Base-by-base conservation (phyloP, 169 alveolate species). In the Hepatocystis sp. region DNA sequence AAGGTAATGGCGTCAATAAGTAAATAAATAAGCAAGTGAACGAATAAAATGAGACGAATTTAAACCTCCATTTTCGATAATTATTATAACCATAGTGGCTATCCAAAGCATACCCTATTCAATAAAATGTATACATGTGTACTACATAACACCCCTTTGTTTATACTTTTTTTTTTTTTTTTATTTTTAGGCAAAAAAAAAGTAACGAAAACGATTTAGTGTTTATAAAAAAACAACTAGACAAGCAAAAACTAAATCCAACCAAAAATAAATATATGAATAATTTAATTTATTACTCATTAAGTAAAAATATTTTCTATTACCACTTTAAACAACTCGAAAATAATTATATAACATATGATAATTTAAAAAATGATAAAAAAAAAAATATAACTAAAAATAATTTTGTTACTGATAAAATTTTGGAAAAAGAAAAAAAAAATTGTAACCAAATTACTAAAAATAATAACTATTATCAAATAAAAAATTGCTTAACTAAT, bases 1-100 rank as follows among this genome's bases (percentile, higher is more conserved):
- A 60, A 67, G 60, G 85, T 67, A 65, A 21, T 5, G n/a, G n/a
- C n/a, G n/a, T n/a, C n/a, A n/a, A n/a, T n/a, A 61, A 36, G 40
- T 21, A 36, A 23, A 39, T 39, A 36, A 61, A 21, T 10, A 17
- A 13, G 17, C 27, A 56, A 56, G 15, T 30, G 40, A 32, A 34
- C 10, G 19, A 2, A 52, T 23, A 21, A 17, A 23, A 1, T 21
- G 2, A 21, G 17, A 10, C 3, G 1, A 4, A 2, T 2, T n/a
- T 0, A 27, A 30, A 27, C 0, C 7, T 52, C 17, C 36, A 17
- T 52, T 19, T 21, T 23, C 17, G 5, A 4, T 1, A 17, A 23
- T 21, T 21, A 44, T 21, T 11, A 5, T 46, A 4, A 7, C 0
- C 17, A n/a, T 44, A 11, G 19, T 46, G 4, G 11, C 17, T 5